Base-by-base conservation (phyloP, 257 asterid genomes). In the Solanum phureja region DNA sequence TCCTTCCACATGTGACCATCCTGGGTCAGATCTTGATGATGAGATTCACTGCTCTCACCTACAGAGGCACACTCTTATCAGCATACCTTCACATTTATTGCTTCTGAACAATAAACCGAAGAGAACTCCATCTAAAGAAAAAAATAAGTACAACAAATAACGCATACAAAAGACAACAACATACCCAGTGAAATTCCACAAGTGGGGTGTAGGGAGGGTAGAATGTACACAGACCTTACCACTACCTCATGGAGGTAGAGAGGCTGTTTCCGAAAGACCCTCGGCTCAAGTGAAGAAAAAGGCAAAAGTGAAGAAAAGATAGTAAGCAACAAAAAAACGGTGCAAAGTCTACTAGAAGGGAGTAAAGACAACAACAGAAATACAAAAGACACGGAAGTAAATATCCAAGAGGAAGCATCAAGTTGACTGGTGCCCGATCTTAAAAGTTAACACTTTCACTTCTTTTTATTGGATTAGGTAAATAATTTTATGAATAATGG, bases 1-100 rank as follows among this genome's bases (percentile, higher is more conserved):
- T 93, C 94, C 60, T 91, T 89, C 98, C 98, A 94, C 87, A 90
- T 89, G 84, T 90, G 91, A 49, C 86, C 93, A 81, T 91, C 98
- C n/a, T 44, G 87, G 56, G 82, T 89, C 74, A 90, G 83, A 72
- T 88, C 90, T 31, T 91, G 93, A 77, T 87, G 87, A 62, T 89
- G 91, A 58, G 91, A 88, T 79, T 82, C 91, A 87, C 87, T 82
- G 83, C 74, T 89, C 64, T 89, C 90, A 86, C 90, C 99, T 95
- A 92, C 89, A 91, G 89, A 89, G 85, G 24, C 83, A 90, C 38
- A 86, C 66, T 38, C 60, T 92, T 90, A 92, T 89, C 86, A 90
- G 74, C 60, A 75, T 83, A 49, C 74, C 87, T 46, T 46, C 58
- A 74, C 49, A 83, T 33, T 44, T 75, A 71, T 56, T 42, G 24